Conservation (phyloP, 192 early-diverging fungal genomes). For the Spinellus fusiger region DNA sequence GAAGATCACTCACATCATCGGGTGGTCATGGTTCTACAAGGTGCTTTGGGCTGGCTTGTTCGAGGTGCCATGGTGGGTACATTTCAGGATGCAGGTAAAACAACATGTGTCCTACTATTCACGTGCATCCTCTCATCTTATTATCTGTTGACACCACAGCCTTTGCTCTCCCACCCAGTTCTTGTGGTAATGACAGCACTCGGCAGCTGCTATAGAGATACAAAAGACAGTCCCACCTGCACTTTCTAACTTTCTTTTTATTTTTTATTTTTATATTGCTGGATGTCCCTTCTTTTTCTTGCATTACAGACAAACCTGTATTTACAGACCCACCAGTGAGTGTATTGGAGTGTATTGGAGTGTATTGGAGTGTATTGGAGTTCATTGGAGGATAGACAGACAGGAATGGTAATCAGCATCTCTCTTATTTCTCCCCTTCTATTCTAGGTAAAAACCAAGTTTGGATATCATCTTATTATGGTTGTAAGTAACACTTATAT, state of each 20-base stretch:
- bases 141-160: conserved; percentile 31
- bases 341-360: too few relatives aligned
- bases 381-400: too few relatives aligned
- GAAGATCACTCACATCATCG: not conserved
- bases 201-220: too few relatives aligned
- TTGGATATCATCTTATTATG: conserved; percentile 87
- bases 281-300: conserved; percentile 3
- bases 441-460: conserved; percentile 53
- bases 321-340: conserved; percentile 65
- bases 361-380: too few relatives aligned
- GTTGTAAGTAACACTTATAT: conserved; percentile 58
- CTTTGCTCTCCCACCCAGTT: conserved; percentile 65
- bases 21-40: conserved; percentile 10
- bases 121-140: not conserved
- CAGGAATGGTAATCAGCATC: too few relatives aligned
- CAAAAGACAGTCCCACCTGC: too few relatives aligned
- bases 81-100: conserved; percentile 63
- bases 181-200: conserved; percentile 40
- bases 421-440: too few relatives aligned
- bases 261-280: not conserved
- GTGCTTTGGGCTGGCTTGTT: conserved; percentile 67
- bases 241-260: not conserved
- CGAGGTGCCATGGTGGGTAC: conserved; percentile 69
- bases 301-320: conserved; percentile 42
- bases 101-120: not conserved